Conservation (phyloP, 1,139 yeast genomes). For the Magnusiomyces starmeri region DNA sequence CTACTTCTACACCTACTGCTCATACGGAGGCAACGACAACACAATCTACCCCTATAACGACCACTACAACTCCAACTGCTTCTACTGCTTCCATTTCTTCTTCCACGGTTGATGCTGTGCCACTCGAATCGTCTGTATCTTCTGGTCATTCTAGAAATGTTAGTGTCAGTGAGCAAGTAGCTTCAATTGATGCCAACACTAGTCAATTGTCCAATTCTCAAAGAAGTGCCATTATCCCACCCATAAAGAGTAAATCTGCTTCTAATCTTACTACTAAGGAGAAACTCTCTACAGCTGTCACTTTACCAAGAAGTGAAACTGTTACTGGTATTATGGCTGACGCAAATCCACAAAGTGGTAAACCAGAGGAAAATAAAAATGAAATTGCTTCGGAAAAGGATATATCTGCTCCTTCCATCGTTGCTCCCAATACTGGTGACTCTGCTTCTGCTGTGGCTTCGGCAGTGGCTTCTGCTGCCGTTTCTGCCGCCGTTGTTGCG, state of each 20-base stretch:
- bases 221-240: too few species aligned
- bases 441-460: background rate
- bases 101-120: background rate
- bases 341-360: too few species aligned
- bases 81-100: background rate
- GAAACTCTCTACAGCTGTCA: too few species aligned
- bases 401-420: background rate
- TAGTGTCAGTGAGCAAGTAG: background rate
- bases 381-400: background rate
- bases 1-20: background rate
- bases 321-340: too few species aligned
- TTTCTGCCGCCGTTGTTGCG: too few species aligned
- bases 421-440: too few species aligned
- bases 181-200: background rate
- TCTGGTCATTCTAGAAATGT: background rate
- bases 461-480: background rate
- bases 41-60: background rate
- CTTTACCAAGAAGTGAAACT: too few species aligned
- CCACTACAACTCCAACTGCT: background rate
- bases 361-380: too few species aligned
- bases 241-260: too few species aligned
- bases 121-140: background rate
- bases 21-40: background rate
- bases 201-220: too few species aligned
- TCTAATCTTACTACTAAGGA: too few species aligned